These are phyloP conservation scores for Zymoseptoria ardabiliae DNA, from an alignment of 2,329 filamentous ascomycete genomes.

Conservation along the genomic window DNA sequence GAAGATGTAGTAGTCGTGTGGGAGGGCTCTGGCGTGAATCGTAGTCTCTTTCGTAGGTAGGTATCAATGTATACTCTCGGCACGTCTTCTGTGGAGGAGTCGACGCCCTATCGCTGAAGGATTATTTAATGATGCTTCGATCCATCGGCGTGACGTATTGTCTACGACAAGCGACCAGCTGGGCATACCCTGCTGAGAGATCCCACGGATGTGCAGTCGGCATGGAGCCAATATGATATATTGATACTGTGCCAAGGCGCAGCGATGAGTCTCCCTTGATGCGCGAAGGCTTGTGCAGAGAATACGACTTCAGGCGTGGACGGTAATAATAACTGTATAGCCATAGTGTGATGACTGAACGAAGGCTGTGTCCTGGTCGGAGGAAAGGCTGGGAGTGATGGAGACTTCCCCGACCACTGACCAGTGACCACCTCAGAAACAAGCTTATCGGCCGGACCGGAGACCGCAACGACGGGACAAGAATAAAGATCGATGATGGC, in stretches of 20 bases:
- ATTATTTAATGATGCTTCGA: neutral
- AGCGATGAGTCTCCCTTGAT: neutral
- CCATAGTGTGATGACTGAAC: too few species aligned
- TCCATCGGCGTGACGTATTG: neutral
- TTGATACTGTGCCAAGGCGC: too few species aligned
- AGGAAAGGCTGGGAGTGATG: too few species aligned
- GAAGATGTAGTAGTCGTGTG: conserved; percentile 17
- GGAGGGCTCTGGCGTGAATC: neutral
- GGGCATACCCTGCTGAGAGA: neutral
- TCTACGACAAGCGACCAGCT: neutral
- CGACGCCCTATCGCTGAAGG: neutral
- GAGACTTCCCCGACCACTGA: too few species aligned
- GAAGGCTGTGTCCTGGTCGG: too few species aligned
- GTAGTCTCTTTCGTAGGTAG: neutral
- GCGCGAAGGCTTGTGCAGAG: neutral
- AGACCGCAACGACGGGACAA: neutral
- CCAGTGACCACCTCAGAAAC: neutral
- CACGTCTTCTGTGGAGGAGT: neutral
- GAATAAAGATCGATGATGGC: neutral
- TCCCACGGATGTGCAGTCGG: neutral
- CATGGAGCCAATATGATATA: neutral
- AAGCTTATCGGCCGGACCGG: neutral
- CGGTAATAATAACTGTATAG: neutral
- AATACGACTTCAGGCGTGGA: neutral
- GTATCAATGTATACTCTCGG: neutral